A percentile compares a stretch with the other conserved stretches of the same genome.
phyloP scores from a whole-genome alignment of 2,329 filamentous ascomycete genomes.

The Diaporthe sp. region DNA sequence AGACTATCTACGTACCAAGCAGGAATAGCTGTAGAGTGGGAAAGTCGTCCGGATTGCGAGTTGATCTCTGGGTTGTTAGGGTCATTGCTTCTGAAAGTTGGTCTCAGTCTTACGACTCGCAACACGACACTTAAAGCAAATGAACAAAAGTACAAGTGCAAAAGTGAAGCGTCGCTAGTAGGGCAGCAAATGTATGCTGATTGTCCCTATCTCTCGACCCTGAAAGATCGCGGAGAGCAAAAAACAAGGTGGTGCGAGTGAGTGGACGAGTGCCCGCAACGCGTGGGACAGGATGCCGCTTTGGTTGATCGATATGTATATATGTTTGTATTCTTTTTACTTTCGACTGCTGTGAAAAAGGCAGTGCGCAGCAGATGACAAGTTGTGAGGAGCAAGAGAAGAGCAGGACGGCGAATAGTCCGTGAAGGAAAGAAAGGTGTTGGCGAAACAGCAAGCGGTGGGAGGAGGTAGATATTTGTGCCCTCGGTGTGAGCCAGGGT shows the following conservation, averaged over 20 bases:
- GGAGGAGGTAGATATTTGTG: constrained; percentile 36
- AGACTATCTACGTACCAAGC: constrained; percentile 72
- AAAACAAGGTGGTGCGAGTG: background rate
- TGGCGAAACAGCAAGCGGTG: constrained; percentile 14
- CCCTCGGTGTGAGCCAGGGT: constrained; percentile 12
- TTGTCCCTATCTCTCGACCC: background rate
- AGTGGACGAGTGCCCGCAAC: background rate
- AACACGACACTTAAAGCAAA: constrained; percentile 54
- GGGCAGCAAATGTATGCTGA: background rate
- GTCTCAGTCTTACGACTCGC: constrained; percentile 60
- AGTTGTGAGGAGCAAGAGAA: background rate
- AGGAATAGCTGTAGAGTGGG: constrained; percentile 87
- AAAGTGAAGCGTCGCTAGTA: constrained; percentile 38
- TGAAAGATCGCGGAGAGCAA: constrained; percentile 6
- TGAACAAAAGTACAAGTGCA: constrained; percentile 42
- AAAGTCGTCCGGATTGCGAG: constrained; percentile 79
- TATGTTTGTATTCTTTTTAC: background rate
- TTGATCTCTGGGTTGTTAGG: constrained; percentile 64
- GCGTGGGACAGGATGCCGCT: background rate
- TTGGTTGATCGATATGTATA: background rate
- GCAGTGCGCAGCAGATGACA: background rate
- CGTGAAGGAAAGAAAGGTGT: background rate
- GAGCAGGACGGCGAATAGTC: background rate
- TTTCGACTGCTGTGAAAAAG: background rate
- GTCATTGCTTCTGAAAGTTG: constrained; percentile 62